Conservation (phyloP, 768 basidiomycete species). For the Phaeotremella fagi region DNA sequence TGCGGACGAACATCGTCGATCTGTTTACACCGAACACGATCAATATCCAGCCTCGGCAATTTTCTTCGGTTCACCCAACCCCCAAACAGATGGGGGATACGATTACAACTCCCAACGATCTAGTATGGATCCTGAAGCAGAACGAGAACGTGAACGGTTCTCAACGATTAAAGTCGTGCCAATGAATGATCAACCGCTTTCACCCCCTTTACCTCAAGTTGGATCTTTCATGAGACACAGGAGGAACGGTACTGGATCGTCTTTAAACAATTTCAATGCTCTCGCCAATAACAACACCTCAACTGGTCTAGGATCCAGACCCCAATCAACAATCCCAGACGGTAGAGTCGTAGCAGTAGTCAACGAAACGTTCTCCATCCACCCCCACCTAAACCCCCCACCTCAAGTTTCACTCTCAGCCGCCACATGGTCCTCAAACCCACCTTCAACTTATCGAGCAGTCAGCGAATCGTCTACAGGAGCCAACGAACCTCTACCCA, state of each 20-base stretch:
- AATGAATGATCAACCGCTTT: conserved; percentile 22
- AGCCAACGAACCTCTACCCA: conserved; percentile 30
- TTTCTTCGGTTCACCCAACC: conserved; percentile 40
- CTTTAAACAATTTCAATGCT: too few relatives aligned
- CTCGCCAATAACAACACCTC: conserved; percentile 4
- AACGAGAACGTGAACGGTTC: too few relatives aligned
- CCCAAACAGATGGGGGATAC: conserved; percentile 11
- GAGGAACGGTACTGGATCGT: conserved; percentile 13
- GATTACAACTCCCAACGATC: conserved; percentile 11
- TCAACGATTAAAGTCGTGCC: conserved; percentile 43
- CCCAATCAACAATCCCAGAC: conserved; percentile 16
- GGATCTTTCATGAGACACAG: conserved; percentile 39
- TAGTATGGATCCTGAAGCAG: conserved; percentile 4
- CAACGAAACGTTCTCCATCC: conserved; percentile 48
- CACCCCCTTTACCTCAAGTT: conserved; percentile 45
- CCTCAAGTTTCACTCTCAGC: conserved; percentile 43
- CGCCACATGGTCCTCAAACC: conserved; percentile 46
- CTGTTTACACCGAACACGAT: conserved; percentile 19
- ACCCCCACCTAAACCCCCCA: conserved; percentile 45
- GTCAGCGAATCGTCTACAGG: conserved; percentile 39
- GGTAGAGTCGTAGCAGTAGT: conserved; percentile 38
- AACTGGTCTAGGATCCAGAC: background rate
- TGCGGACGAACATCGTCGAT: conserved; percentile 36
- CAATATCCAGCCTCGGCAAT: conserved; percentile 46
- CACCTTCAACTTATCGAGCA: conserved; percentile 46